phyloP scores from a whole-genome alignment of 2,329 filamentous ascomycete species.

The Colletotrichum tamarilloi region DNA sequence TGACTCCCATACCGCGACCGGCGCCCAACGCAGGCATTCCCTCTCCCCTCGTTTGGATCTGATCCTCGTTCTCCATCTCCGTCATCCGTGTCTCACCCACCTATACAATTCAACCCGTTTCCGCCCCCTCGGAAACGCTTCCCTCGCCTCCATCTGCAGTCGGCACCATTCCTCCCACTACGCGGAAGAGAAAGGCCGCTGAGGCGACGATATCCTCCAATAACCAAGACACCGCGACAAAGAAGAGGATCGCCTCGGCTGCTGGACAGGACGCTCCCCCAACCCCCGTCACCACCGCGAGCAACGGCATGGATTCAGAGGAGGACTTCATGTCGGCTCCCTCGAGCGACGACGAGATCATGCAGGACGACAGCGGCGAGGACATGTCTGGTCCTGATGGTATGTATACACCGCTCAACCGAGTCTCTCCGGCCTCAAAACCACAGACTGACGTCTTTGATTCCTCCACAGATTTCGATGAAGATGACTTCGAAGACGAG shows the following conservation, averaged over 20 bases:
- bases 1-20: slow-evolving; percentile 14
- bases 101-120: slow-evolving; percentile 1
- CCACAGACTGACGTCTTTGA: slow-evolving; percentile 11
- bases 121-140: slow-evolving; percentile 26
- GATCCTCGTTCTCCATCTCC: neutral
- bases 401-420: slow-evolving; percentile 43
- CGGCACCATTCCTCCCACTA: slow-evolving; percentile 69
- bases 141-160: slow-evolving; percentile 33
- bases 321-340: slow-evolving; percentile 90
- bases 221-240: slow-evolving; percentile 54
- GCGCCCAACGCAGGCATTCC: neutral
- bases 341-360: slow-evolving; percentile 81
- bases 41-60: neutral
- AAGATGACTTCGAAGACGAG: slow-evolving; percentile 67
- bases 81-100: neutral
- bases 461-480: slow-evolving; percentile 62
- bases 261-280: slow-evolving; percentile 57
- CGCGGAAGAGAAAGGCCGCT: slow-evolving; percentile 73
- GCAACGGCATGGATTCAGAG: slow-evolving; percentile 88
- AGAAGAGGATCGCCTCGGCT: slow-evolving; percentile 68
- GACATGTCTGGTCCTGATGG: slow-evolving; percentile 67
- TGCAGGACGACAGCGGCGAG: slow-evolving; percentile 83
- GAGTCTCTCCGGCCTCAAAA: slow-evolving; percentile 31
- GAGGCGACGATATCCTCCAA: slow-evolving; percentile 69
- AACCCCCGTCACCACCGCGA: slow-evolving; percentile 65